Evolutionary conservation across 805 yeast genomes (phyloP).

Genomic region (Pichia kluyveri): DNA sequence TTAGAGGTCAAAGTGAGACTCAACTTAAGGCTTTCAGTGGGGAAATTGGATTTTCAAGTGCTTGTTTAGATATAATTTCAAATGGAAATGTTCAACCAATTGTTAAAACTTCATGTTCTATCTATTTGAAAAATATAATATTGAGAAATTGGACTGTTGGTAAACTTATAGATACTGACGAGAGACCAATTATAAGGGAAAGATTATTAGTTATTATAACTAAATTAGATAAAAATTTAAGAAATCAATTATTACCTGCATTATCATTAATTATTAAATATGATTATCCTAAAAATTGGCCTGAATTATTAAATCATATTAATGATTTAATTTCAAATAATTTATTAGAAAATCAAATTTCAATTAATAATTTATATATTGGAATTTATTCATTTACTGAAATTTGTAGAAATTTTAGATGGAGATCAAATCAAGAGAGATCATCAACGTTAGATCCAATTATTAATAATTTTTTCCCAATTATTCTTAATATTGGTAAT

Average conservation of each 20-base stretch:
- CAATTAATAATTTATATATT: constrained; percentile 39
- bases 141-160: constrained; percentile 50
- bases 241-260: constrained; percentile 43
- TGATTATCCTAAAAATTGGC: constrained; percentile 41
- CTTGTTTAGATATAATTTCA: constrained; percentile 68
- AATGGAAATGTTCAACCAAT: constrained; percentile 43
- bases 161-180: constrained; percentile 50
- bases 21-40: constrained; percentile 50
- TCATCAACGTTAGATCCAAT: constrained; percentile 45
- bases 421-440: constrained; percentile 58
- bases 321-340: constrained; percentile 32
- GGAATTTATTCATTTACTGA: constrained; percentile 74
- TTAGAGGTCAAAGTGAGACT: constrained; percentile 61
- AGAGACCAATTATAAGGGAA: constrained; percentile 64
- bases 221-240: constrained; percentile 31
- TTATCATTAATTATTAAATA: constrained; percentile 40
- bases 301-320: constrained; percentile 41
- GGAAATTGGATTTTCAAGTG: constrained; percentile 68
- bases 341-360: constrained; percentile 20
- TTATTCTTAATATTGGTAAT: constrained; percentile 57
- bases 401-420: constrained; percentile 64
- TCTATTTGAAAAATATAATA: constrained; percentile 75
- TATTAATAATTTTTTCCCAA: constrained; percentile 57
- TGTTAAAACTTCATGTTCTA: constrained; percentile 72
- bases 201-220: constrained; percentile 59